Conservation (phyloP, 2,329 filamentous ascomycete species). For the Sarocladium strictum region DNA sequence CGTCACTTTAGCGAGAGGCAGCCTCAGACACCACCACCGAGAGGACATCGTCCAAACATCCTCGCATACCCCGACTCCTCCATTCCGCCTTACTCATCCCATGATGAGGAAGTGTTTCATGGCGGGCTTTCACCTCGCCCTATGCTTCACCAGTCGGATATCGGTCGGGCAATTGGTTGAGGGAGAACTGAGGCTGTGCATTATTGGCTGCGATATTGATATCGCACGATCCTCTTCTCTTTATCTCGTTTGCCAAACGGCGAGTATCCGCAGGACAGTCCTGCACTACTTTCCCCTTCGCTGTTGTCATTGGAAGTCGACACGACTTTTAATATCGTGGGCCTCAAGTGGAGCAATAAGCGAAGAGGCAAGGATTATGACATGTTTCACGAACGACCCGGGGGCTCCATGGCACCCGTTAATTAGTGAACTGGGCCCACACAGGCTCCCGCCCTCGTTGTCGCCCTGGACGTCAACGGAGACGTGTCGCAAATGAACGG, state of each 20-base stretch:
- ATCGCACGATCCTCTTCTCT: neutral
- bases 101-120: slow-evolving; percentile 39
- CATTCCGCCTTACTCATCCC: slow-evolving; percentile 36
- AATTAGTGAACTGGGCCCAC: too few relatives aligned
- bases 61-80: slow-evolving; percentile 34
- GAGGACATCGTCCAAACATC: neutral
- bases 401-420: too few relatives aligned
- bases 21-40: slow-evolving; percentile 11
- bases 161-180: slow-evolving; percentile 52
- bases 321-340: neutral
- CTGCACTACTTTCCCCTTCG: too few relatives aligned
- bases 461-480: neutral
- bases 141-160: slow-evolving; percentile 38
- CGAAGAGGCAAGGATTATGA: slow-evolving; percentile 14
- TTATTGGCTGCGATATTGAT: too few relatives aligned
- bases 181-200: neutral
- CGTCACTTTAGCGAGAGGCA: slow-evolving; percentile 27
- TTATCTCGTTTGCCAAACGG: too few relatives aligned
- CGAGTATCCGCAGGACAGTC: too few relatives aligned
- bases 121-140: slow-evolving; percentile 45
- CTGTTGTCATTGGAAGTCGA: too few relatives aligned
- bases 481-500: neutral
- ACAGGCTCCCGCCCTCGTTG: neutral
- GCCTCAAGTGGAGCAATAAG: neutral
- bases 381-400: slow-evolving; percentile 14